Evolutionary conservation across 176 grass and related monocot species (phyloP).

Genomic region (Paspalum vaginatum): DNA sequence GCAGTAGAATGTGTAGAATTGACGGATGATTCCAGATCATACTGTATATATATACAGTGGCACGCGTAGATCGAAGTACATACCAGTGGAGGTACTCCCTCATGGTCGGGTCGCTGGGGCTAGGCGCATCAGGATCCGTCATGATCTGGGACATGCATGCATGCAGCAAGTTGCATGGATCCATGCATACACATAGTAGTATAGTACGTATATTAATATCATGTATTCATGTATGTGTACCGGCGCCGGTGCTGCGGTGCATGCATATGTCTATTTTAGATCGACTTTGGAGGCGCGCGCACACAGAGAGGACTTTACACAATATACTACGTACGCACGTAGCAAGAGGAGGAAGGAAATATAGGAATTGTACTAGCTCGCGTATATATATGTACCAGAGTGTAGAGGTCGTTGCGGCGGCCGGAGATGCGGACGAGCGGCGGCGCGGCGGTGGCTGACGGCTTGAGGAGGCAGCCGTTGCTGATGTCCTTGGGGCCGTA

Average conservation of each 20-base stretch:
- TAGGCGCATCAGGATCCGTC: constrained; percentile 88
- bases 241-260: too few relatives aligned
- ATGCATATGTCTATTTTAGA: too few relatives aligned
- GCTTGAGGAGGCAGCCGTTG: constrained; percentile 83
- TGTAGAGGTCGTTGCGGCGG: constrained; percentile 62
- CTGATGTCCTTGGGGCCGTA: constrained; percentile 72
- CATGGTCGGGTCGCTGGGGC: constrained; percentile 81
- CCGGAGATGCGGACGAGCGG: constrained; percentile 66
- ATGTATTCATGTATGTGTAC: too few relatives aligned
- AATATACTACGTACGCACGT: too few relatives aligned
- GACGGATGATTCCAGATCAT: neutral
- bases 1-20: too few relatives aligned
- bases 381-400: constrained; percentile 40
- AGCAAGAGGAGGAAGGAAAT: too few relatives aligned
- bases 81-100: constrained; percentile 80
- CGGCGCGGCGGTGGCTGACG: constrained; percentile 51
- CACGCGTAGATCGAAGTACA: neutral
- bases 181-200: neutral
- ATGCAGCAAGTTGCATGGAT: neutral
- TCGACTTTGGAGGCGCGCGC: neutral
- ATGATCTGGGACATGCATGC: constrained; percentile 53
- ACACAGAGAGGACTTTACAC: neutral
- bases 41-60: neutral
- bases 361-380: too few relatives aligned
- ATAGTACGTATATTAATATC: neutral